Evolutionary conservation across 192 early-diverging fungal genomes (phyloP).

Genomic region (Spizellomyces sp.): DNA sequence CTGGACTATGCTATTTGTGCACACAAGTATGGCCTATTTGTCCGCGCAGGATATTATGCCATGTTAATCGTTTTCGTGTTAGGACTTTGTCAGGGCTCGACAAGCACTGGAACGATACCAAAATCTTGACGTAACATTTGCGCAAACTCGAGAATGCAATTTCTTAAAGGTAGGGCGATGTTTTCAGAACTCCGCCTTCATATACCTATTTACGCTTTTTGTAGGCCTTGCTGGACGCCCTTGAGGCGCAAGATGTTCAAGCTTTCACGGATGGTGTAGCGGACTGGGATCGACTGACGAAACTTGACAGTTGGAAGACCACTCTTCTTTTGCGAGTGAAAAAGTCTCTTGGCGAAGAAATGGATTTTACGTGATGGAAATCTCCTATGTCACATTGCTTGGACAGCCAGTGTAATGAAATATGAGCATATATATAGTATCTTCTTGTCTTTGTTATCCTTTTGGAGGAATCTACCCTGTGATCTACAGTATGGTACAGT

Average conservation of each 20-base stretch:
- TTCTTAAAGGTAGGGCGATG: conserved; percentile 55
- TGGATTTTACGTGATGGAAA: conserved; percentile 32
- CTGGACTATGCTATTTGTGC: conserved; percentile 87
- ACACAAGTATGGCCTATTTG: conserved; percentile 55
- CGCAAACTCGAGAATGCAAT: conserved; percentile 79
- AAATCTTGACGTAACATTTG: conserved; percentile 87
- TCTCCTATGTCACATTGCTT: too few relatives aligned
- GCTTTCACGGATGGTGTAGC: conserved; percentile 80
- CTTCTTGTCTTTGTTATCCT: too few relatives aligned
- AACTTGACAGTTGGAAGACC: conserved; percentile 98
- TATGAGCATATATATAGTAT: too few relatives aligned
- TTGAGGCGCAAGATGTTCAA: conserved; percentile 79
- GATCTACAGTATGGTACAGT: too few relatives aligned
- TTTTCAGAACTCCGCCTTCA: neutral
- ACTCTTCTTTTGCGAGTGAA: conserved; percentile 86
- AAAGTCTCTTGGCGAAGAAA: conserved; percentile 66
- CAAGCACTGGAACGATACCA: conserved; percentile 83
- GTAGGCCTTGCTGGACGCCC: conserved; percentile 70
- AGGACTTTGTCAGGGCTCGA: conserved; percentile 78
- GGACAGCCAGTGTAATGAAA: too few relatives aligned
- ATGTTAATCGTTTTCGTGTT: neutral
- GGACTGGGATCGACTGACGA: conserved; percentile 84
- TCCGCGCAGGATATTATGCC: neutral
- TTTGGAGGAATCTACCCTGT: too few relatives aligned
- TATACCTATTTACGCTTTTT: conserved; percentile 9